Base-by-base conservation (phyloP, 2,329 filamentous ascomycete species). In the Thielaviopsis musarum region DNA sequence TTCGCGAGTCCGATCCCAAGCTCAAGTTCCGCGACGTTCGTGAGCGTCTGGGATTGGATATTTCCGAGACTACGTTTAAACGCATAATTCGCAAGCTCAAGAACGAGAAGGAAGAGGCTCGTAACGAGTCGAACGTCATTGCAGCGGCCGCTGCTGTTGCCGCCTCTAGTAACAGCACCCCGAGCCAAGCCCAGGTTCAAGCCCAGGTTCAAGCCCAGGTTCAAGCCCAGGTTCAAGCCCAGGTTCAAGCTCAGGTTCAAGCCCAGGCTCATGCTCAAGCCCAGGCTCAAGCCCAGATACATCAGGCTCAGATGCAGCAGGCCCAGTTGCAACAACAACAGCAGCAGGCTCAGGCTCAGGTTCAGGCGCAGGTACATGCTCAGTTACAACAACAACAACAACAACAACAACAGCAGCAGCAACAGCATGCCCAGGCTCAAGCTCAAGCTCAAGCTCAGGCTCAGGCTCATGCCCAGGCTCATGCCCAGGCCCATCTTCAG, bases 11-110 rank as follows among this genome's bases (percentile, higher is more conserved):
- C 7, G 54, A 60, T 19, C 61, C 61, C 9, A 62, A 62, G 34
- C 52, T 62, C 21, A 59, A 59, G 56, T 62, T 60, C 49, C 51
- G 52, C 13, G 61, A 62, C 21, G 56, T 62, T 26, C 58, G 59
- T 28, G 61, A 62, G 21, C 52, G 51, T 17, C 52, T 62, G 22
- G 52, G 59, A 12, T 38, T 62, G 15, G 58, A 62, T 34, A 62
- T 62, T 22, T 61, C 58, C 10, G 61, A 62, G 28, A 60, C 61
- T 2, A 62, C 61, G 9, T 62, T 57, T 28, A 62, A 62, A 30
- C 58, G 61, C 22, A 58, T 62, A 3, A 57, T 62, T 7, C 61
- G 61, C 15, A 60, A 60, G 30, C 38, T 60, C 41, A 60, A 61
- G 28, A 22, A 54, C 12, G 60, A 58, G 48, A 54, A 57, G 24